These are phyloP conservation scores for Cladosporium sp. DNA, from an alignment of 2,329 filamentous ascomycete genomes.

Conservation along the genomic window DNA sequence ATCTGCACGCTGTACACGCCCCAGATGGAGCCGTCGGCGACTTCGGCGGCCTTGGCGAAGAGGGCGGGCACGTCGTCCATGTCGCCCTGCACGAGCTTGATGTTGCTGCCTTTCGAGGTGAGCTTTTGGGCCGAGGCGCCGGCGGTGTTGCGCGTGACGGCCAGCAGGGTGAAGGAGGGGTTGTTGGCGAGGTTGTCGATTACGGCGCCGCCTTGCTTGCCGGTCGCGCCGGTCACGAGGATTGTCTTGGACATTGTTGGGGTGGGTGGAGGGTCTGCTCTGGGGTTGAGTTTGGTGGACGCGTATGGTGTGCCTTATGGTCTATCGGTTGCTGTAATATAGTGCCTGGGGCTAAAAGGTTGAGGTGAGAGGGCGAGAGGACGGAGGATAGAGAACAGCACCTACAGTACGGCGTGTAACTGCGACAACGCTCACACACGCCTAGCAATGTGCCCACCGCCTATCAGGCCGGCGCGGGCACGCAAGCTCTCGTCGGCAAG, in stretches of 20 bases:
- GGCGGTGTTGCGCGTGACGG: slow-evolving; percentile 48
- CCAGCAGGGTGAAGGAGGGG: slow-evolving; percentile 46
- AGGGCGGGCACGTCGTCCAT: slow-evolving; percentile 44
- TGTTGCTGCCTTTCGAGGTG: slow-evolving; percentile 37
- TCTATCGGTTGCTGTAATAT: too few species aligned
- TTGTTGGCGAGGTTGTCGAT: slow-evolving; percentile 33
- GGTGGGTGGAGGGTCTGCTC: too few species aligned
- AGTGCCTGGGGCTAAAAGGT: background rate
- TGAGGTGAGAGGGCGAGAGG: background rate
- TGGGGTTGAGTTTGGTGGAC: too few species aligned
- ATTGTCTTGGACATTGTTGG: slow-evolving; percentile 32
- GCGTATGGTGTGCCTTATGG: too few species aligned
- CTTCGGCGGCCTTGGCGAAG: slow-evolving; percentile 43
- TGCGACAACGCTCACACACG: slow-evolving; percentile 5
- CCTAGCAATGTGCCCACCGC: background rate
- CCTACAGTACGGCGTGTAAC: background rate
- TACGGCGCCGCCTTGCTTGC: slow-evolving; percentile 41
- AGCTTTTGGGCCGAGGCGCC: slow-evolving; percentile 47
- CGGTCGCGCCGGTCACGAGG: slow-evolving; percentile 41
- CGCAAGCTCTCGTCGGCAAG: background rate
- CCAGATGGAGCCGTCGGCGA: slow-evolving; percentile 27
- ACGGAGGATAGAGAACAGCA: background rate
- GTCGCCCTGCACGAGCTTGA: slow-evolving; percentile 51
- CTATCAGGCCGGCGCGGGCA: background rate
- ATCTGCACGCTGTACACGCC: slow-evolving; percentile 59